A percentile compares a stretch with the other conserved stretches of the same genome.
Evolutionary conservation across 1,284 basidiomycete genomes (phyloP).

Genomic region (Ustilago esculenta): DNA sequence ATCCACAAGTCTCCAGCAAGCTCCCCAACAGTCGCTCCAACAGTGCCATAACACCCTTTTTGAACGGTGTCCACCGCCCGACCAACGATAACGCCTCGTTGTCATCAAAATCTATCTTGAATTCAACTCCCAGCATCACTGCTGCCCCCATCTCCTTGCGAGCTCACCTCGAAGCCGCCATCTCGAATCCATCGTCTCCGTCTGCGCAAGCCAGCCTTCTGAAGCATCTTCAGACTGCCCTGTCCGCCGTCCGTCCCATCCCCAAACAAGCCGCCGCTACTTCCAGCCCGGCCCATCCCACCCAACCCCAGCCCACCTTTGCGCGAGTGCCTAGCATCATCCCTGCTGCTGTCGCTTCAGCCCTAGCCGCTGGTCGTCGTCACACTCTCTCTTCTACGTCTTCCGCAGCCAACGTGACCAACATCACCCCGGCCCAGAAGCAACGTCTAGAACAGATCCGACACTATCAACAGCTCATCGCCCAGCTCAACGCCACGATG

Average conservation of each 20-base stretch:
- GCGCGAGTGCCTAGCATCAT: constrained; percentile 45
- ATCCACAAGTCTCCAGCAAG: constrained; percentile 15
- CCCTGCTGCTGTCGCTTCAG: constrained; percentile 37
- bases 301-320: constrained; percentile 29
- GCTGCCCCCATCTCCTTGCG: constrained; percentile 33
- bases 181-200: constrained; percentile 48
- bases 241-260: constrained; percentile 42
- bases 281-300: constrained; percentile 16
- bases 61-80: constrained; percentile 49
- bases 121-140: constrained; percentile 7
- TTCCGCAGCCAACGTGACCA: constrained; percentile 2
- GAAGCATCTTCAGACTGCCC: constrained; percentile 32
- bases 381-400: constrained; percentile 31
- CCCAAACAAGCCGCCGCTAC: constrained; percentile 19
- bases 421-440: constrained; percentile 21
- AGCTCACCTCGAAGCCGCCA: constrained; percentile 47
- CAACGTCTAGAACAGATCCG: constrained; percentile 49
- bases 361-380: constrained; percentile 39
- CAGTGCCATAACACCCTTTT: constrained; percentile 40
- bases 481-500: constrained; percentile 48
- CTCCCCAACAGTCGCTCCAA: constrained; percentile 20
- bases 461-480: constrained; percentile 48
- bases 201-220: constrained; percentile 47
- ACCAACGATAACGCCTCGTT: constrained; percentile 42
- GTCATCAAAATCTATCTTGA: constrained; percentile 27